Evolutionary conservation across 1,139 yeast genomes (phyloP).

Genomic region (Debaryomyces coudertii): DNA sequence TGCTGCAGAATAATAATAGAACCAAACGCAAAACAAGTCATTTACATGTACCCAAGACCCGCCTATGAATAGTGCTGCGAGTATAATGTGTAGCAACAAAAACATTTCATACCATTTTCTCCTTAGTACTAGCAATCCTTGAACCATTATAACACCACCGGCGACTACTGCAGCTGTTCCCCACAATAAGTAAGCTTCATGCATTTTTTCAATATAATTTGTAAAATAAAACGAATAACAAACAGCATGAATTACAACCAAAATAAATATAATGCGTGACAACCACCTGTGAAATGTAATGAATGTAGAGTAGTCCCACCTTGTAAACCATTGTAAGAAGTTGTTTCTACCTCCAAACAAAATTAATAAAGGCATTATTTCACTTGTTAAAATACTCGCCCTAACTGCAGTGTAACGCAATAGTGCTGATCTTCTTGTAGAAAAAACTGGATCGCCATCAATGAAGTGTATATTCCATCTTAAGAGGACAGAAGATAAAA

Average conservation of each 20-base stretch:
- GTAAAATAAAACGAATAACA: slow-evolving; percentile 30
- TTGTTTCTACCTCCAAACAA: slow-evolving; percentile 67
- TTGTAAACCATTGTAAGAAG: slow-evolving; percentile 56
- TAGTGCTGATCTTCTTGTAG: slow-evolving; percentile 19
- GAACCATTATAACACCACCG: slow-evolving; percentile 41
- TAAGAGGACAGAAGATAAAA: slow-evolving; percentile 45
- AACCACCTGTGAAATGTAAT: slow-evolving; percentile 64
- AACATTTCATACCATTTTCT: slow-evolving; percentile 65
- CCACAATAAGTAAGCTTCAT: slow-evolving; percentile 46
- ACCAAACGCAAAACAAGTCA: slow-evolving; percentile 18
- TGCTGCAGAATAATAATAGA: slow-evolving; percentile 54
- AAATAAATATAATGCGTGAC: slow-evolving; percentile 48
- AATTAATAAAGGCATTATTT: slow-evolving; percentile 54
- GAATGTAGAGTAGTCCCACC: slow-evolving; percentile 63
- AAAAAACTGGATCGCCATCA: slow-evolving; percentile 36
- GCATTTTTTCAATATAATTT: slow-evolving; percentile 3
- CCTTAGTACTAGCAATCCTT: slow-evolving; percentile 57
- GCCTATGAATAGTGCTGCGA: slow-evolving; percentile 57
- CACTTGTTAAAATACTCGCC: slow-evolving; percentile 58
- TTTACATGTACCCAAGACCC: slow-evolving; percentile 65
- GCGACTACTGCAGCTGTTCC: slow-evolving; percentile 53
- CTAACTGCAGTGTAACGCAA: slow-evolving; percentile 54
- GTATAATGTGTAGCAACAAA: slow-evolving; percentile 56
- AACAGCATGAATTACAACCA: slow-evolving; percentile 43
- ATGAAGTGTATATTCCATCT: slow-evolving; percentile 24